Evolutionary conservation across 495 filamentous ascomycete species (phyloP), one percentile per base, ranked within the genome.

Genomic region (Tetracladium setigerum): DNA sequence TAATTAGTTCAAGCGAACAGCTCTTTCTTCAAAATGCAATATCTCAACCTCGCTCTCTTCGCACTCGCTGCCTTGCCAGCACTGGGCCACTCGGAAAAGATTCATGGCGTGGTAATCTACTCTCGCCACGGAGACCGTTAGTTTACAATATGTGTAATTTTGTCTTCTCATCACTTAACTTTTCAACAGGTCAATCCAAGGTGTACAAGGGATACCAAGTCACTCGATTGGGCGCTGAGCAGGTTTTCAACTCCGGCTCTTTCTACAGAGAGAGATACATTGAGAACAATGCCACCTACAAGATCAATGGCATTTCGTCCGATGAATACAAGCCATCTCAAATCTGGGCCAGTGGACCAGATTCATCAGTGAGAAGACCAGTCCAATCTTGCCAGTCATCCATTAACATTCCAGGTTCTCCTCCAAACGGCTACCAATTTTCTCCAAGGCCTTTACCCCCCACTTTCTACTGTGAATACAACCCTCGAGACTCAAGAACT

Each of bases 381-480:
- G 7, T 27, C 22, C 22, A 27, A 27, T 27, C 22, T 27, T 27
- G 22, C 22, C 22, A 27, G 7, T 27, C 22, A 27, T 7, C 7
- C 77, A 52, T 59, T 24, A 15, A 59, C 39, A 48, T 52, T 18
- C 81, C 83, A 1, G 54, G 82, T 86, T 14, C 67, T 87, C 36
- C 76, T 82, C 61, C 80, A 73, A 15, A 84, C 84, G 4, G 84
- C 83, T 1, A 71, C 82, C 54, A 84, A 79, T 5, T 94, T 91
- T 58, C 71, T 91, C 57, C 85, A 90, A 66, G 87, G 83, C 8
- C 67, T 94, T 8, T 95, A 94, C 58, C 87, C 87, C 13, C 85
- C 88, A 2, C 40, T 42, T 11, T 12, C 22, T 2, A 27, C 24
- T 16, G 68, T 77, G 16, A 78, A 78, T 22, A 61, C 70, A 61